Evolutionary conservation across 1,139 yeast species (phyloP).

Genomic region (Martiniozyma asiatica): DNA sequence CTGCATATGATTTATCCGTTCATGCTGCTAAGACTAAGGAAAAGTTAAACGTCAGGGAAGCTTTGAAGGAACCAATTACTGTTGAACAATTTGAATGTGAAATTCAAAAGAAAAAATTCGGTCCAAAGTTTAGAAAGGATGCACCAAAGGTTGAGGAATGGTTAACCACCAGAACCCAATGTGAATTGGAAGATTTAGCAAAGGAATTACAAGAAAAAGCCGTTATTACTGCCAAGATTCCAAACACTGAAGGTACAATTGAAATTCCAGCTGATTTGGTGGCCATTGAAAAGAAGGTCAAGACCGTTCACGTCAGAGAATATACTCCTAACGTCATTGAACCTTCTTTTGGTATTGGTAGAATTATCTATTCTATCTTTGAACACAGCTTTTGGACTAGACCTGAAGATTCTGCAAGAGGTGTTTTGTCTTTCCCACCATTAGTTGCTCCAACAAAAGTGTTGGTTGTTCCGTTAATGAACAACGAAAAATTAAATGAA

Average conservation of each 20-base stretch:
- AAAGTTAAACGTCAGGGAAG: conserved; percentile 86
- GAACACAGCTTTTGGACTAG: conserved; percentile 96
- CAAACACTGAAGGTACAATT: conserved; percentile 16
- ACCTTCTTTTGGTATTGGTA: conserved; percentile 98
- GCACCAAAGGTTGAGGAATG: conserved; percentile 85
- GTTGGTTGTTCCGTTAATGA: conserved; percentile 85
- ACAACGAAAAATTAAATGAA: conserved; percentile 71
- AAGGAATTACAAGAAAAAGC: conserved; percentile 53
- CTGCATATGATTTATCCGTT: conserved; percentile 93
- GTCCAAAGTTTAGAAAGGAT: conserved; percentile 94
- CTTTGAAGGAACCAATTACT: conserved; percentile 69
- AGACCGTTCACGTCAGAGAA: conserved; percentile 87
- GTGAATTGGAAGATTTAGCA: conserved; percentile 70
- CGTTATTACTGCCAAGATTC: conserved; percentile 45
- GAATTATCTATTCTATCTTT: conserved; percentile 83
- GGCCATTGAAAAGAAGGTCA: conserved; percentile 63
- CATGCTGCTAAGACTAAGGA: conserved; percentile 93
- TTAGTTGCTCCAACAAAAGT: conserved; percentile 97
- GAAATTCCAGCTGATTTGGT: conserved; percentile 68
- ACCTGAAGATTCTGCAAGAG: conserved; percentile 81
- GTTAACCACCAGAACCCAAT: conserved; percentile 67
- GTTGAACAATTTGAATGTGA: conserved; percentile 79
- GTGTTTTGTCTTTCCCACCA: conserved; percentile 76
- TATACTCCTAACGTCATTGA: conserved; percentile 96
- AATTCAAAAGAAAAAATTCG: conserved; percentile 88